phyloP scores from a whole-genome alignment of 2,329 filamentous ascomycete species.

The Fusarium miscanthi region DNA sequence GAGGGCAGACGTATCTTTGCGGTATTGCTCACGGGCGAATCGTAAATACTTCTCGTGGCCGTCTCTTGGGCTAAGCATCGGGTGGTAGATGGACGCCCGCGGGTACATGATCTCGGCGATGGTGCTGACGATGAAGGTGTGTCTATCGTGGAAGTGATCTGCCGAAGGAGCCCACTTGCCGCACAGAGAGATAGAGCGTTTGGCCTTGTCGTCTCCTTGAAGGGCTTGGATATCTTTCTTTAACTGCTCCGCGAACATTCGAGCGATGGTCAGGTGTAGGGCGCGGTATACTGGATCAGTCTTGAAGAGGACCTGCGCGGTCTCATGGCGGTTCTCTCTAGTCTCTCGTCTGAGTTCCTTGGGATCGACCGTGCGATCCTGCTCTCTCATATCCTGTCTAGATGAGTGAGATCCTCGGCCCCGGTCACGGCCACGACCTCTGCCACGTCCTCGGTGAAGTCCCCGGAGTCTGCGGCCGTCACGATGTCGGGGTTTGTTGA shows the following conservation, averaged over 20 bases:
- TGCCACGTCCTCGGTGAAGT: not conserved
- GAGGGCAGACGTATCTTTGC: conserved; percentile 62
- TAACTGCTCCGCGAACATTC: conserved; percentile 68
- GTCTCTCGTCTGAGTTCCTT: conserved; percentile 46
- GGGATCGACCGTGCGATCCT: conserved; percentile 1
- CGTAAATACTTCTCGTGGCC: conserved; percentile 64
- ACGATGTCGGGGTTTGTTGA: conserved; percentile 1
- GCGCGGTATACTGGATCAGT: conserved; percentile 60
- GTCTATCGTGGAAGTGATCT: conserved; percentile 66
- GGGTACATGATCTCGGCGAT: conserved; percentile 67
- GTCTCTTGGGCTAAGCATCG: conserved; percentile 47
- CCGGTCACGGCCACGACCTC: not conserved
- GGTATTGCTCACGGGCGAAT: conserved; percentile 64
- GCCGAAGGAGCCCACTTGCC: conserved; percentile 70
- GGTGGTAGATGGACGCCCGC: conserved; percentile 43
- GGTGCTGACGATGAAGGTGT: conserved; percentile 66
- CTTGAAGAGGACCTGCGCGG: conserved; percentile 55
- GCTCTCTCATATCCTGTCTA: not conserved
- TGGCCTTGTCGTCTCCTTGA: conserved; percentile 52
- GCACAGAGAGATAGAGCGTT: conserved; percentile 63
- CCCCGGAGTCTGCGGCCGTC: not conserved
- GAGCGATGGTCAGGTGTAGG: conserved; percentile 63
- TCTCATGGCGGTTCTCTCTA: conserved; percentile 54
- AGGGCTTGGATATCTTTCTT: conserved; percentile 58
- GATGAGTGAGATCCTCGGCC: not conserved